A percentile compares a stretch with the other conserved stretches of the same genome.
phyloP scores from a whole-genome alignment of 495 filamentous ascomycete species.

The Tetracladium setigerum region DNA sequence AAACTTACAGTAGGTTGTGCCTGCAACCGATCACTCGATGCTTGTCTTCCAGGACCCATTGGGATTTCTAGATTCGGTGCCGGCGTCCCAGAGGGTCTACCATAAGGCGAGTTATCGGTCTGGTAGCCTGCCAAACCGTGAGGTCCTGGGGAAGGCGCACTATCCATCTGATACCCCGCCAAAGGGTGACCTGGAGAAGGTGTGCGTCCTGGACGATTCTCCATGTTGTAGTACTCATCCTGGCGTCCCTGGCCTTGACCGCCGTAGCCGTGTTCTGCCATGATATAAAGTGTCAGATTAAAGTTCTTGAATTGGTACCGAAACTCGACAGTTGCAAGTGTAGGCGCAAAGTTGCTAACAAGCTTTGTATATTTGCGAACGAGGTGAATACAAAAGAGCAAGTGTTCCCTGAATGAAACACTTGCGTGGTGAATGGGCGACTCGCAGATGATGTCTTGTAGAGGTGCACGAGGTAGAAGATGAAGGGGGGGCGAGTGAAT shows the following conservation, averaged over 20 bases:
- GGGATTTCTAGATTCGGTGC: slow-evolving; percentile 58
- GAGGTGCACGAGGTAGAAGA: too few species aligned
- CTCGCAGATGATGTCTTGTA: too few species aligned
- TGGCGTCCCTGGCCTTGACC: slow-evolving; percentile 26
- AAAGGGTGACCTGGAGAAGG: slow-evolving; percentile 48
- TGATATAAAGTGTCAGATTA: background rate
- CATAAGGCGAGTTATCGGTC: slow-evolving; percentile 43
- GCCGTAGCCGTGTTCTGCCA: background rate
- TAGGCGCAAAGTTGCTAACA: too few species aligned
- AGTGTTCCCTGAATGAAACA: too few species aligned
- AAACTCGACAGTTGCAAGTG: too few species aligned
- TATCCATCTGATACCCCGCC: slow-evolving; percentile 61
- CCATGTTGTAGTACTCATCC: slow-evolving; percentile 54
- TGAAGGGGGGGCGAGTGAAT: too few species aligned
- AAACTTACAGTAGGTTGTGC: slow-evolving; percentile 64
- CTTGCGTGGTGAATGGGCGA: too few species aligned
- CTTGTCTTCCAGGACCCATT: slow-evolving; percentile 42
- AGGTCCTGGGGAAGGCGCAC: slow-evolving; percentile 45
- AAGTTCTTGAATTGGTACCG: too few species aligned
- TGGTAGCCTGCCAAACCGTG: slow-evolving; percentile 57
- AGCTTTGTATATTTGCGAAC: too few species aligned
- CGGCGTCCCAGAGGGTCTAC: slow-evolving; percentile 14
- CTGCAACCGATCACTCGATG: slow-evolving; percentile 54
- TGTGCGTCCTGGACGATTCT: slow-evolving; percentile 47
- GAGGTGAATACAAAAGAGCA: too few species aligned